Evolutionary conservation across 2,329 filamentous ascomycete species (phyloP), one percentile per base, ranked within the genome.

Genomic region (Parastagonospora nodorum): DNA sequence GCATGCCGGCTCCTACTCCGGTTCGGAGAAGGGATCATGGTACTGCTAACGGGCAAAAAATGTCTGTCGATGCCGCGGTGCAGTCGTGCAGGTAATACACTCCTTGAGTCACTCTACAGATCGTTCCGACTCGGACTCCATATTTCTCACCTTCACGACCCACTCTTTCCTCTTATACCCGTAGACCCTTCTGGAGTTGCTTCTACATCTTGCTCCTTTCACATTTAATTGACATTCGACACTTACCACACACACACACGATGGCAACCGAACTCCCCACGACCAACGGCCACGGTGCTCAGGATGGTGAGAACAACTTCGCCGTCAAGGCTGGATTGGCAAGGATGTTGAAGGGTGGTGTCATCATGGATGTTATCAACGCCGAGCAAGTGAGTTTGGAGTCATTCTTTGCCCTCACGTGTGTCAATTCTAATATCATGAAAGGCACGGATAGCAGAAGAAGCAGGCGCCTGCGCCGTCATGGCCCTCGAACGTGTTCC

Each of bases 291-390:
- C 58, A 73, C 58, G 59, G 62, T 49, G 63, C 76, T 42, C 73
- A 76, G 59, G 79, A 80, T 59, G 73, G 72, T 53, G 73, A 77
- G 61, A 75, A 77, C 62, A 82, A 85, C 75, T 96, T 97, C 77
- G 87, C 87, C 63, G 88, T 97, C 83, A 99, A 99, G 84, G 89
- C 91, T 46, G 94, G 93, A 52, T 82, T 99, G 60, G 94, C 94
- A 19, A 89, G 96, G 77, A 99, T 99, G 94, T 82, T 97, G 77
- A 97, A 97, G 83, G 94, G 94, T 73, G 94, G 94, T 68, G 94
- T 99, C 61, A 99, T 99, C 78, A 99, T 99, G 94, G 94, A 99
- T 77, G 94, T 97, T 51, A 91, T 95, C 58, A 90, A 93, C 74
- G 90, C 92, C 24, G 89, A 90, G 71, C 92, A 90, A 80, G 86